These are phyloP conservation scores for Cyclotella cryptica DNA, from an alignment of 108 stramenopile genomes.

Conservation along the genomic window DNA sequence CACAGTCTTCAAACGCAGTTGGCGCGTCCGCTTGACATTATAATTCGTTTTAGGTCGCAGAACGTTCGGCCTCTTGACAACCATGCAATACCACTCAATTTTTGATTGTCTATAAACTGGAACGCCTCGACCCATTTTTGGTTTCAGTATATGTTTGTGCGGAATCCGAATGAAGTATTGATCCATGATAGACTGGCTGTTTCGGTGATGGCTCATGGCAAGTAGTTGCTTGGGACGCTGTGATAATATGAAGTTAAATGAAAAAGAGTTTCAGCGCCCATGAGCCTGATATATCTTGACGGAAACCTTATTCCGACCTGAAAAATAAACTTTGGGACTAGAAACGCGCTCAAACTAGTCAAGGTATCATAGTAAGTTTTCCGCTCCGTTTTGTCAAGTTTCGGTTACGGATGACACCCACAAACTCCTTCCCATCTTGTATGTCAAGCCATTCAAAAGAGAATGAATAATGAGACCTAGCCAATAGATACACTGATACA, in stretches of 20 bases:
- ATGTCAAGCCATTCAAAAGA: too few relatives aligned
- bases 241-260: neutral
- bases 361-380: too few relatives aligned
- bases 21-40: neutral
- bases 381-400: too few relatives aligned
- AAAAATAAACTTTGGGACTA: too few relatives aligned
- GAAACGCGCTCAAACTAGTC: too few relatives aligned
- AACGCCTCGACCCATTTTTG: neutral
- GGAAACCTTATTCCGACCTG: too few relatives aligned
- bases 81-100: neutral
- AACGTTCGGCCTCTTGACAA: neutral
- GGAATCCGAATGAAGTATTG: slow-evolving; percentile 2
- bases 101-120: neutral
- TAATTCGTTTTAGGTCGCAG: neutral
- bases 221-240: neutral
- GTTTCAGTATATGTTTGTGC: neutral
- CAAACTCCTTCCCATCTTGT: too few relatives aligned
- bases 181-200: neutral
- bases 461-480: too few relatives aligned
- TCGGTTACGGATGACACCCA: too few relatives aligned
- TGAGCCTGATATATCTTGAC: too few relatives aligned
- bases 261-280: too few relatives aligned
- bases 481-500: too few relatives aligned
- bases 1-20: neutral
- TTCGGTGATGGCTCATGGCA: neutral